Evolutionary conservation across 257 asterid genomes (phyloP).

Genomic region (Haberlea rhodopensis): DNA sequence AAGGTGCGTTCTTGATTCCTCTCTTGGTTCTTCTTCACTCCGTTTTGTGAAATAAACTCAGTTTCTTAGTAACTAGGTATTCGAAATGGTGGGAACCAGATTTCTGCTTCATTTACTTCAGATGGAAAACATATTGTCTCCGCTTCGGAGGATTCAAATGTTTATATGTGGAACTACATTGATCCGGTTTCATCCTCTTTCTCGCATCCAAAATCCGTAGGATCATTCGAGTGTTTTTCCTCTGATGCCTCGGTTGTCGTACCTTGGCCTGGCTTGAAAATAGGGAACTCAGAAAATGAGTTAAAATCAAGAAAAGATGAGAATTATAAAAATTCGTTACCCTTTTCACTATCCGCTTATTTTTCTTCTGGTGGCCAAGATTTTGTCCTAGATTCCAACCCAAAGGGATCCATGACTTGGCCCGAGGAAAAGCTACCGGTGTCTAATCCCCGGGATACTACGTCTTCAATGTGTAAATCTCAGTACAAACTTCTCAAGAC

Average conservation of each 20-base stretch:
- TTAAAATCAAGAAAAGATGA: slow-evolving; percentile 28
- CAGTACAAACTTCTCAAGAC: slow-evolving; percentile 63
- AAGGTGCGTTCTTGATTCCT: slow-evolving; percentile 41
- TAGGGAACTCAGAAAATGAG: slow-evolving; percentile 21
- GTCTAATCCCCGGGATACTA: slow-evolving; percentile 32
- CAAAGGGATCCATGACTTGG: slow-evolving; percentile 89
- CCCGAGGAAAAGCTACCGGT: slow-evolving; percentile 91
- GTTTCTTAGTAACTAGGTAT: slow-evolving; percentile 43
- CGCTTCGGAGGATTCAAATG: slow-evolving; percentile 71
- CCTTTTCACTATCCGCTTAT: slow-evolving; percentile 49
- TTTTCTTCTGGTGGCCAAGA: slow-evolving; percentile 55
- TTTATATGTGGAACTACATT: slow-evolving; percentile 63
- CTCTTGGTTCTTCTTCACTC: slow-evolving; percentile 1
- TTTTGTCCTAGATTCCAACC: slow-evolving; percentile 50
- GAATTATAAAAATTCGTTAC: slow-evolving; percentile 34
- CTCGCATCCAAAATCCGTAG: slow-evolving; percentile 42
- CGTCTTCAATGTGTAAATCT: slow-evolving; percentile 57
- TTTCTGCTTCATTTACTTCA: slow-evolving; percentile 61
- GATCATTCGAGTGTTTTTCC: slow-evolving; percentile 64
- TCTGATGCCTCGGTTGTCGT: slow-evolving; percentile 71
- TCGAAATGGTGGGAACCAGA: slow-evolving; percentile 57
- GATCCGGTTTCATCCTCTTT: slow-evolving; percentile 27
- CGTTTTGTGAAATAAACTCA: not conserved
- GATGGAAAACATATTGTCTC: slow-evolving; percentile 79
- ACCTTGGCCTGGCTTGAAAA: slow-evolving; percentile 75